A percentile compares a stretch with the other conserved stretches of the same genome.
Conservation (phyloP, 768 basidiomycete species). For the Leccinum subtestaceum region DNA sequence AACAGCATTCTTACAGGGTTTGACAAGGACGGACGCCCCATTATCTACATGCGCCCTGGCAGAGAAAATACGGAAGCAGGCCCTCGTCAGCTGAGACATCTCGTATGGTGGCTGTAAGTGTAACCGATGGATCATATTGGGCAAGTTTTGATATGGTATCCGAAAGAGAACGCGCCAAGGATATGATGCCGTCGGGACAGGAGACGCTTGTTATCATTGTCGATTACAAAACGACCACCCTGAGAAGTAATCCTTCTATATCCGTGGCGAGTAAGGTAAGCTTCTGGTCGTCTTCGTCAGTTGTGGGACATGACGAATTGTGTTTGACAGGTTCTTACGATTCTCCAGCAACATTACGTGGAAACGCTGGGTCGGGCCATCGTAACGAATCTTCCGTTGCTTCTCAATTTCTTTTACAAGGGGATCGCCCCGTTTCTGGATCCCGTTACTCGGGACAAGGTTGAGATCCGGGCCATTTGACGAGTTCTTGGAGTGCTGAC, state of each 20-base stretch:
- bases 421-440: conserved; percentile 85
- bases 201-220: conserved; percentile 82
- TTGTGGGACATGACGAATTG: neutral
- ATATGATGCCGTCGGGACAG: conserved; percentile 82
- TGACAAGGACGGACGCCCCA: conserved; percentile 82
- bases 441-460: conserved; percentile 87
- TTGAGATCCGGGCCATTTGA: conserved; percentile 18
- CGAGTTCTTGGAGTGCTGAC: neutral
- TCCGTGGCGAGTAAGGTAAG: conserved; percentile 71
- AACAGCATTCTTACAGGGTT: conserved; percentile 78
- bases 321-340: conserved; percentile 56
- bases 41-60: conserved; percentile 86
- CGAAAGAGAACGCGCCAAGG: conserved; percentile 82
- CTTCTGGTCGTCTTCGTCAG: neutral
- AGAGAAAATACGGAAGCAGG: conserved; percentile 79
- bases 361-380: conserved; percentile 85
- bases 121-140: neutral
- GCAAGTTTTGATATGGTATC: conserved; percentile 6
- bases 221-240: conserved; percentile 80
- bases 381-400: conserved; percentile 74
- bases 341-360: conserved; percentile 86
- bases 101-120: conserved; percentile 82
- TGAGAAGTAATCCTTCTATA: conserved; percentile 82
- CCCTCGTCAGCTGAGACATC: conserved; percentile 77
- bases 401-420: conserved; percentile 77